Percentiles rank a stretch among this genome's conserved stretches.
These are phyloP conservation scores for Amanita inopinata DNA, from an alignment of 768 basidiomycete species.

Conservation along the genomic window DNA sequence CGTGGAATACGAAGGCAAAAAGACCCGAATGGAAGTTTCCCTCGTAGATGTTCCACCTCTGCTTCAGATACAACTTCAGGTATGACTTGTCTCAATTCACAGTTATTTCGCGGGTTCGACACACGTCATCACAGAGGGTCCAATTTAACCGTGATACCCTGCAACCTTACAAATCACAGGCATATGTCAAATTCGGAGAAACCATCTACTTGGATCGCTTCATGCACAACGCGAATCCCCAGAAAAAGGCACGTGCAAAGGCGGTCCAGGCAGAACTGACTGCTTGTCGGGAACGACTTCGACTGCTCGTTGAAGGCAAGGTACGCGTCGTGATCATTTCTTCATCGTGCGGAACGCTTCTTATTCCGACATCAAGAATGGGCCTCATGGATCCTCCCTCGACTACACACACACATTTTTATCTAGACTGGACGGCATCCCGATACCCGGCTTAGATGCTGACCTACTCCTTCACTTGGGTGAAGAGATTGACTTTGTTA, in stretches of 20 bases:
- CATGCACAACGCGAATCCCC: slow-evolving; percentile 61
- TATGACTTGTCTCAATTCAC: slow-evolving; percentile 21
- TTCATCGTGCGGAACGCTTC: not conserved
- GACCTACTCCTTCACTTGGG: slow-evolving; percentile 44
- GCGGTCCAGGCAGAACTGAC: slow-evolving; percentile 59
- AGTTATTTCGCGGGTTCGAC: not conserved
- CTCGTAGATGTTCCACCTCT: slow-evolving; percentile 82
- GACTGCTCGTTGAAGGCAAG: slow-evolving; percentile 61
- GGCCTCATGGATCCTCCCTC: slow-evolving; percentile 48
- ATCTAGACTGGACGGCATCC: slow-evolving; percentile 30
- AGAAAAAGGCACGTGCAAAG: slow-evolving; percentile 65
- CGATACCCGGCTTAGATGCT: slow-evolving; percentile 46
- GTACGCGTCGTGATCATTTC: slow-evolving; percentile 28
- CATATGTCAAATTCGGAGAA: slow-evolving; percentile 85
- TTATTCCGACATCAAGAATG: slow-evolving; percentile 37
- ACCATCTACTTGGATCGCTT: slow-evolving; percentile 89
- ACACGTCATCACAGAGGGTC: slow-evolving; percentile 49
- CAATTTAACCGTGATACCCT: slow-evolving; percentile 91
- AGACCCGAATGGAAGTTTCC: slow-evolving; percentile 80
- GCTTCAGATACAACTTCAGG: slow-evolving; percentile 94
- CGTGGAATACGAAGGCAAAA: slow-evolving; percentile 80
- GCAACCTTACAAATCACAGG: slow-evolving; percentile 92
- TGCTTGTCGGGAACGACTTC: slow-evolving; percentile 55
- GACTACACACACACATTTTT: slow-evolving; percentile 50
- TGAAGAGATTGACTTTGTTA: slow-evolving; percentile 42